Base-by-base conservation (phyloP, 805 yeast genomes). In the Candida qinlingensis region DNA sequence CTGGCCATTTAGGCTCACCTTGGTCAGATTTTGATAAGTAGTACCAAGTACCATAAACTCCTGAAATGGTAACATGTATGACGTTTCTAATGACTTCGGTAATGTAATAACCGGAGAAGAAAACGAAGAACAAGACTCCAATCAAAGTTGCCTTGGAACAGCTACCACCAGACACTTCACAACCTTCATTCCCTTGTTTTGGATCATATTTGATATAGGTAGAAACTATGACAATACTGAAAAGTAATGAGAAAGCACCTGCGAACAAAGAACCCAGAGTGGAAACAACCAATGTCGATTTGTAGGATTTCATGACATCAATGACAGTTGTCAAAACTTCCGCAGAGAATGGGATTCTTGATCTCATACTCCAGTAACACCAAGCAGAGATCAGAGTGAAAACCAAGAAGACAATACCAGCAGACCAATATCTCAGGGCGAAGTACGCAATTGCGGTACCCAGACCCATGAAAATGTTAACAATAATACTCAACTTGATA, bases 21-120 rank as follows among this genome's bases (percentile, higher is more conserved):
- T 84, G 85, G 62, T 83, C 89, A 10, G 89, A 79, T 47, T 74
- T 73, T 19, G 85, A 77, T 65, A 86, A 76, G 66, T 88, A 91
- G 66, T 87, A 90, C 97, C 97, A 91, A 7, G 92, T 79, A 8
- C 97, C 97, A 63, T 79, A 91, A 19, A 89, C 80, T 28, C 96
- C 96, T 27, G 92, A 76, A 42, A 88, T 81, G 1, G 90, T 79
- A 26, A 85, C 86, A 61, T 91, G 96, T 36, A 89, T 82, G 12
- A 87, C 74, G 58, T 87, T 89, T 67, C 83, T 81, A 49, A 87
- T 72, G 19, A 90, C 94, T 66, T 89, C 97, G 30, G 94, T 77
- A 51, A 89, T 79, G 64, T 80, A 85, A 63, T 79, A 90, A 19
- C 96, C 96, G 5, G 92, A 85, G 65, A 91, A 87, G 54, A 89